Evolutionary conservation across 1,139 yeast species (phyloP).

Genomic region (Torulaspora pretoriensis): DNA sequence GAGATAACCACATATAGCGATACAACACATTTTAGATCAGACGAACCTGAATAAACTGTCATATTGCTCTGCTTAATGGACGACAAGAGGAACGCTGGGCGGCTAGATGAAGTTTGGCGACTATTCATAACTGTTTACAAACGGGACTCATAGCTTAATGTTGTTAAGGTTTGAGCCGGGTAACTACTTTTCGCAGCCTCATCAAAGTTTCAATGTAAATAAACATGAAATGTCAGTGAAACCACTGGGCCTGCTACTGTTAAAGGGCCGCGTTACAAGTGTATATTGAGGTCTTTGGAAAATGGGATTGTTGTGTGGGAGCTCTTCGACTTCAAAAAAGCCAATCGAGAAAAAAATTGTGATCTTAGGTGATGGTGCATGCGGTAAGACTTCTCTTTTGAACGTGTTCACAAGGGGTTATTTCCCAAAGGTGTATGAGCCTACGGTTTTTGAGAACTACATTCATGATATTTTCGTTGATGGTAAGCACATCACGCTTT

Average conservation of each 20-base stretch:
- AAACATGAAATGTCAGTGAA: constrained; percentile 7
- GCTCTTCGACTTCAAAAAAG: constrained; percentile 26
- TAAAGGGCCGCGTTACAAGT: background rate
- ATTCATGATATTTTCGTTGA: constrained; percentile 96
- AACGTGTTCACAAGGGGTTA: constrained; percentile 96
- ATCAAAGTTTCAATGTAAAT: constrained; percentile 1
- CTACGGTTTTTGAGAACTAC: constrained; percentile 95
- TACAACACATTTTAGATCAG: no score
- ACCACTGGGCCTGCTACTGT: background rate
- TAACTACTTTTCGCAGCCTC: constrained; percentile 6
- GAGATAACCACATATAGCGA: no score
- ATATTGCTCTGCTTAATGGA: no score
- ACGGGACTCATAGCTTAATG: no score
- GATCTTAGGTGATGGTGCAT: constrained; percentile 96
- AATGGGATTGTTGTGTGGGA: constrained; percentile 34
- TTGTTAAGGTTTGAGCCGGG: no score
- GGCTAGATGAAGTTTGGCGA: no score
- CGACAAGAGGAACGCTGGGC: no score
- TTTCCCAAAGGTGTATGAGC: constrained; percentile 97
- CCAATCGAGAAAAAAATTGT: constrained; percentile 85
- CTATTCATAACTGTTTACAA: no score
- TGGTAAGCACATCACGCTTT: constrained; percentile 85
- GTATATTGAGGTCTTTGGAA: background rate
- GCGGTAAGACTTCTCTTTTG: constrained; percentile 84
- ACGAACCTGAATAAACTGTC: no score